phyloP scores from a whole-genome alignment of 2,329 filamentous ascomycete species.

The Microsporum ferrugineum region DNA sequence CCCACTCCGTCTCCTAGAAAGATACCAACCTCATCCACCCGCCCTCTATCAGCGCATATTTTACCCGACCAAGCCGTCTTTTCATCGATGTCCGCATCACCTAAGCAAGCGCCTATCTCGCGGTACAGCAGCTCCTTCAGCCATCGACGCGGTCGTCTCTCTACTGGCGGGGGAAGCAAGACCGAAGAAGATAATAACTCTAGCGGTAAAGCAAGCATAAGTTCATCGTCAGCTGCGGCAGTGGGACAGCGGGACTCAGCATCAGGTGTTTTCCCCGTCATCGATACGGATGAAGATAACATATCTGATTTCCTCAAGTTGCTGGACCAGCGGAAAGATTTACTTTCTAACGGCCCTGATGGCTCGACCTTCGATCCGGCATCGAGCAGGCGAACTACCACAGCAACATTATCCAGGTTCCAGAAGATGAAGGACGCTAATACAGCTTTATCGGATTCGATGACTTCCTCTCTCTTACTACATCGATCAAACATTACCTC shows the following conservation, averaged over 20 bases:
- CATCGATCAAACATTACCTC: constrained; percentile 54
- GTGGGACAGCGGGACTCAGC: background rate
- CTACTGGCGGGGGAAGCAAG: constrained; percentile 58
- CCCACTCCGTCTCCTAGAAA: constrained; percentile 26
- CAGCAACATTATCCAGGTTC: constrained; percentile 71
- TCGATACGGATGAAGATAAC: constrained; percentile 74
- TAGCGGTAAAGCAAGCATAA: constrained; percentile 47
- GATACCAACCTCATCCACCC: constrained; percentile 16
- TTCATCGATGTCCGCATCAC: constrained; percentile 61
- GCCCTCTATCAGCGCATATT: constrained; percentile 34
- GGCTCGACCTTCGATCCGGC: constrained; percentile 50
- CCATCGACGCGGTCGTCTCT: constrained; percentile 66
- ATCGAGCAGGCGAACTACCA: constrained; percentile 57
- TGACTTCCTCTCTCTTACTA: constrained; percentile 78
- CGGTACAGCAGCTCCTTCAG: constrained; percentile 92
- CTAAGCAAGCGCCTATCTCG: constrained; percentile 63
- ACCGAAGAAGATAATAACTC: constrained; percentile 41
- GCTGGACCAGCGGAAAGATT: constrained; percentile 77
- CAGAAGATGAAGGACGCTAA: constrained; percentile 84
- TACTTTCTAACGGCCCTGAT: constrained; percentile 49
- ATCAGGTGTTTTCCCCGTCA: constrained; percentile 64
- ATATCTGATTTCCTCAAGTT: constrained; percentile 88
- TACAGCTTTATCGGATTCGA: constrained; percentile 77
- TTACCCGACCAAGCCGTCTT: constrained; percentile 51
- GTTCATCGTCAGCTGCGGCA: constrained; percentile 36